Evolutionary conservation across 2,329 filamentous ascomycete genomes (phyloP), one percentile per base, ranked within the genome.

Genomic region (Fusarium nygamai): DNA sequence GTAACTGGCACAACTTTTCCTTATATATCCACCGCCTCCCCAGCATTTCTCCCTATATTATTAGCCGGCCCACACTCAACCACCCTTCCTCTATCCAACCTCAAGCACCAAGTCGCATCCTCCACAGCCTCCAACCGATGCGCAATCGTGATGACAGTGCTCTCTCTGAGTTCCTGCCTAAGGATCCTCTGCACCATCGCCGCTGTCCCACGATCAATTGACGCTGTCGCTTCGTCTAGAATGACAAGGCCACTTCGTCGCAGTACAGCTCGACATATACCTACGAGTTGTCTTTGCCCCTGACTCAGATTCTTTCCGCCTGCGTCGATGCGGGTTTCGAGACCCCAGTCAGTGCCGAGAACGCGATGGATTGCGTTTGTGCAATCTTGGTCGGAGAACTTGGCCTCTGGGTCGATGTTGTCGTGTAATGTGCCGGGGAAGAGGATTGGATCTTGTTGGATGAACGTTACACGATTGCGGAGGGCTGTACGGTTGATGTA

Each of bases 321-420:
- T 6, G 87, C 86, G 34, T 91, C 89, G 34, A 92, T 85, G 11
- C 81, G 83, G n/a, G 86, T 87, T 33, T 84, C 78, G 0, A 91
- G 82, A 6, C 80, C 80, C 80, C 89, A 88, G 57, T 79, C 81
- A 0, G 81, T 76, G 4, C 88, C 87, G 1, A 95, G 83, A 0
- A 93, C 92, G 14, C 90, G 88, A 20, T 84, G 84, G 7, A 95
- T 84, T 4, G 88, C 86, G 12, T 82, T 81, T 9, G 81, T 81
- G 77, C 88, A 88, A 64, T 87, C 88, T 6, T 78, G 79, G 51
- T 90, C 86, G 22, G 89, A 86, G 64, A 86, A 86, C 69, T 92
- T 89, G 11, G 84, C 84, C 61, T 92, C 85, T 0, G 93, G 91
- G 73, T 95, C 93, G 29, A 95, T 86, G 78, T 95, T 91, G 78